A percentile compares a stretch with the other conserved stretches of the same genome.
phyloP scores from a whole-genome alignment of 306 rosid genomes.

The Fragaria ananassa region DNA sequence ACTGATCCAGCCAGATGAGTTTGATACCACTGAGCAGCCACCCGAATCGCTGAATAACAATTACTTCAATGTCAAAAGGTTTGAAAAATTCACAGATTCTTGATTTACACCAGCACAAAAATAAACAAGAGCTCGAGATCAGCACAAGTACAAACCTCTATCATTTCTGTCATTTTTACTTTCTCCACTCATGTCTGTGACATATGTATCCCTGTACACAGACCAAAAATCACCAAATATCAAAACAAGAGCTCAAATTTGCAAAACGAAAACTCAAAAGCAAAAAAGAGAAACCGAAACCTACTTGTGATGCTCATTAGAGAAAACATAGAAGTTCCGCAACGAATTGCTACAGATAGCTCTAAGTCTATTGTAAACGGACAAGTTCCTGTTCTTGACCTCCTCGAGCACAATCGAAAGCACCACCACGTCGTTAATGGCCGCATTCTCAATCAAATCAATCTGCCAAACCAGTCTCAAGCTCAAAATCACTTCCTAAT shows the following conservation, averaged over 20 bases:
- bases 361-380: constrained; percentile 76
- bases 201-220: constrained; percentile 77
- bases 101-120: neutral
- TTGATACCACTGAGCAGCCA: constrained; percentile 96
- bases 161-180: constrained; percentile 92
- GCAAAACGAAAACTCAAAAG: neutral
- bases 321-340: constrained; percentile 75
- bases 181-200: constrained; percentile 83
- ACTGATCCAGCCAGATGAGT: constrained; percentile 75
- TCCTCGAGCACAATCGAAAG: constrained; percentile 83
- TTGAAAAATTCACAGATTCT: neutral
- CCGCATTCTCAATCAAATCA: constrained; percentile 93
- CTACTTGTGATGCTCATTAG: constrained; percentile 89
- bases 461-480: constrained; percentile 42
- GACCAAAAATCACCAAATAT: neutral
- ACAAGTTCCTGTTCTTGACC: constrained; percentile 72
- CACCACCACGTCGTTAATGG: constrained; percentile 77
- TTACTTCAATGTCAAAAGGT: constrained; percentile 26
- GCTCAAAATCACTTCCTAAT: neutral
- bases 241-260: neutral
- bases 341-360: constrained; percentile 59
- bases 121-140: neutral
- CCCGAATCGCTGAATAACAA: constrained; percentile 77
- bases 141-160: constrained; percentile 62
- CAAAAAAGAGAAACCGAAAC: neutral